Evolutionary conservation across 441 rosid species (phyloP).

Genomic region (Erodium moschatum): DNA sequence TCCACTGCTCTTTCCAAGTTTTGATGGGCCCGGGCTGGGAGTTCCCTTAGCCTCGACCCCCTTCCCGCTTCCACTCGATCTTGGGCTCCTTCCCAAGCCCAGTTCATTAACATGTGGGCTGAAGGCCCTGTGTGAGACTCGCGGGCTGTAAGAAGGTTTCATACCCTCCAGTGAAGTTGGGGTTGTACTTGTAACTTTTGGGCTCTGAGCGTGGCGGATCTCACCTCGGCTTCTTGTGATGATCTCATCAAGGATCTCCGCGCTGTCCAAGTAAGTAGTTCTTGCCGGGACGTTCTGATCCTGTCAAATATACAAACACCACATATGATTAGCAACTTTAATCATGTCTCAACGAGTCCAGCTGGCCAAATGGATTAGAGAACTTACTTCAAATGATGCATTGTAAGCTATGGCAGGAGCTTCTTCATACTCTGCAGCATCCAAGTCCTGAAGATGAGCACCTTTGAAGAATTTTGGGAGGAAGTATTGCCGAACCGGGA

Average conservation of each 20-base stretch:
- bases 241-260: slow-evolving; percentile 59
- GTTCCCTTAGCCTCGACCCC: slow-evolving; percentile 29
- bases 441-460: slow-evolving; percentile 66
- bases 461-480: slow-evolving; percentile 63
- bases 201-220: slow-evolving; percentile 45
- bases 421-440: slow-evolving; percentile 74
- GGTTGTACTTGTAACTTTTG: slow-evolving; percentile 47
- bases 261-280: slow-evolving; percentile 25
- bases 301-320: background rate
- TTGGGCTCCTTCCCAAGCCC: slow-evolving; percentile 27
- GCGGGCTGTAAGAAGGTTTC: background rate
- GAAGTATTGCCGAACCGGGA: slow-evolving; percentile 56
- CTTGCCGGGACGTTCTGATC: background rate
- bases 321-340: background rate
- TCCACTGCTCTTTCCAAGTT: slow-evolving; percentile 27
- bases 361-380: background rate
- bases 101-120: slow-evolving; percentile 39
- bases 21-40: slow-evolving; percentile 47
- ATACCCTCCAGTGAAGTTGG: slow-evolving; percentile 32
- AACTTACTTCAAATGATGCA: slow-evolving; percentile 47
- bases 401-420: slow-evolving; percentile 55
- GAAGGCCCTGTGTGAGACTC: slow-evolving; percentile 27
- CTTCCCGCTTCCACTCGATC: slow-evolving; percentile 7
- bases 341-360: background rate
- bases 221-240: slow-evolving; percentile 73